Conservation (phyloP, 2,329 filamentous ascomycete species). For the Aspergillus sp. region DNA sequence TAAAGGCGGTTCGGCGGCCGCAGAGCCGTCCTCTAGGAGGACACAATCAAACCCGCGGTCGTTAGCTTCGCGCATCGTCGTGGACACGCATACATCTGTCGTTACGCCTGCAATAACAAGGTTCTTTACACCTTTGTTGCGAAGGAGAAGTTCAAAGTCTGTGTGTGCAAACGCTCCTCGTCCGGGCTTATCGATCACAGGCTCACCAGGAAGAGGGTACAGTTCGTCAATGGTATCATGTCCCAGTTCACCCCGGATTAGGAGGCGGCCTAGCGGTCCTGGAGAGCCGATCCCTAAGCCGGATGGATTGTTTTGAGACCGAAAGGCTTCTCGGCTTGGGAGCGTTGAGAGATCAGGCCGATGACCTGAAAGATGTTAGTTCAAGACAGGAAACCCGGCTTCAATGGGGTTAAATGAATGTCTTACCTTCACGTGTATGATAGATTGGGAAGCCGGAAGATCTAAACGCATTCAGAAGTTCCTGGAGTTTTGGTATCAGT, state of each 20-base stretch:
- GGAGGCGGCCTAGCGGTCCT: conserved; percentile 58
- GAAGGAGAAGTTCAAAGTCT: conserved; percentile 53
- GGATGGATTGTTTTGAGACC: conserved; percentile 53
- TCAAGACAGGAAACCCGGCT: background rate
- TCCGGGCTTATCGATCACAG: conserved; percentile 57
- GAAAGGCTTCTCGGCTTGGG: conserved; percentile 53
- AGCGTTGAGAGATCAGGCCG: conserved; percentile 58
- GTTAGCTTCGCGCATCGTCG: conserved; percentile 57
- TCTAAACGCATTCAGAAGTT: conserved; percentile 40
- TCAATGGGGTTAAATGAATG: background rate
- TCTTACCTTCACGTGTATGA: conserved; percentile 47
- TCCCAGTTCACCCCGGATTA: conserved; percentile 58
- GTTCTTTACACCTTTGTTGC: conserved; percentile 53
- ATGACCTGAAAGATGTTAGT: conserved; percentile 36
- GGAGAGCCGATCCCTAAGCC: conserved; percentile 52
- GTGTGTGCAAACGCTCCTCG: conserved; percentile 55
- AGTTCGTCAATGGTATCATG: conserved; percentile 59
- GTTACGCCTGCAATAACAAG: conserved; percentile 56
- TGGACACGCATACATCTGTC: conserved; percentile 57
- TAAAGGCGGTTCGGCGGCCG: conserved; percentile 42
- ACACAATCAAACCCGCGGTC: conserved; percentile 57
- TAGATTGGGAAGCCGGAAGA: conserved; percentile 44
- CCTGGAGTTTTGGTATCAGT: conserved; percentile 43
- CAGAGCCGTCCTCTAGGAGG: conserved; percentile 51
- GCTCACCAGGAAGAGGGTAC: conserved; percentile 48